Conservation (phyloP, 169 alveolate genomes). For the Eimeria praecox region DNA sequence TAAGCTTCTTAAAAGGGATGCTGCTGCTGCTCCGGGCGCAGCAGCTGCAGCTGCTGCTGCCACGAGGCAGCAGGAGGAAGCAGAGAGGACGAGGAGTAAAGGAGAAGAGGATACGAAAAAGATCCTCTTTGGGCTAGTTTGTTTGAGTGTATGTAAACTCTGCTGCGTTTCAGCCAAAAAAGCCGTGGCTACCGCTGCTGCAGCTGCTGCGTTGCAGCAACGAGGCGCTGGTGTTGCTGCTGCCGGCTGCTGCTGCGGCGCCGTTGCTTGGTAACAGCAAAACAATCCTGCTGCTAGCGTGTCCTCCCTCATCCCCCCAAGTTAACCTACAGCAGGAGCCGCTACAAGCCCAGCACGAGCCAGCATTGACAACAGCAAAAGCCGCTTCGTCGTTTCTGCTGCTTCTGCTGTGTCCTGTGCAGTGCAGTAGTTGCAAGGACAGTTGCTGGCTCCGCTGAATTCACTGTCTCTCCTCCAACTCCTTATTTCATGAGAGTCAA, state of each 20-base stretch:
- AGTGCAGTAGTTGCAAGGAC: constrained; percentile 69
- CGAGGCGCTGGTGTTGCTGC: constrained; percentile 79
- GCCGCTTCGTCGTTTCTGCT: constrained; percentile 51
- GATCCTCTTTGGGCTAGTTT: constrained; percentile 67
- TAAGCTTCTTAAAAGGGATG: constrained; percentile 33
- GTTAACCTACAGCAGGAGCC: constrained; percentile 22
- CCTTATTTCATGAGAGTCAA: constrained; percentile 8
- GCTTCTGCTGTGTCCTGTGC: constrained; percentile 58
- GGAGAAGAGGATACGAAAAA: constrained; percentile 32
- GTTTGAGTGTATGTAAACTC: constrained; percentile 67
- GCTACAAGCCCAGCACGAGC: constrained; percentile 66
- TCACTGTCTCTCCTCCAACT: constrained; percentile 10
- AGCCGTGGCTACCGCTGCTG: constrained; percentile 70
- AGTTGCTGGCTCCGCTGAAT: constrained; percentile 51
- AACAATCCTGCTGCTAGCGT: constrained; percentile 44
- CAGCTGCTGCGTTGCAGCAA: constrained; percentile 76
- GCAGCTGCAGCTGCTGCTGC: constrained; percentile 73
- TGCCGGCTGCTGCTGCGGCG: constrained; percentile 73
- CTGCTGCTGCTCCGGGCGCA: constrained; percentile 55
- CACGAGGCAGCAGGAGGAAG: constrained; percentile 77
- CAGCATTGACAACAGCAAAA: constrained; percentile 11
- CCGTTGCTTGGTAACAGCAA: constrained; percentile 35
- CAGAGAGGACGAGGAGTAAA: constrained; percentile 47
- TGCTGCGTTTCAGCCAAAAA: constrained; percentile 75
- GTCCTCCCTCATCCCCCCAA: constrained; percentile 32